Base-by-base conservation (phyloP, 129 eudicot genomes). In the Pulicaria dysenterica region DNA sequence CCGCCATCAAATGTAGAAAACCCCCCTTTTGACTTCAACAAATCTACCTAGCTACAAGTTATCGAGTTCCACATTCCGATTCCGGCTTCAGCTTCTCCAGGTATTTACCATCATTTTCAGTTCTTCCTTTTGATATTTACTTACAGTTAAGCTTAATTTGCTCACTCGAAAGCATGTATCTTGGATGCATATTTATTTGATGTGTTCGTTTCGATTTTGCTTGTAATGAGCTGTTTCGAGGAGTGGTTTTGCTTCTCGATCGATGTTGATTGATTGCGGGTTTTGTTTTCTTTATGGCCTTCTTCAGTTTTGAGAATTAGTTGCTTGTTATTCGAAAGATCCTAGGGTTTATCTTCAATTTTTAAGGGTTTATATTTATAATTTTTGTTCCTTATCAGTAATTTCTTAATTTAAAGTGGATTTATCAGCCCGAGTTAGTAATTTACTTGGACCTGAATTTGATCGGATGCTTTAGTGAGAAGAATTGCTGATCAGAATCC, bases 281-380 rank as follows among this genome's bases (percentile, higher is more conserved):
- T 57, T 58, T 17, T 40, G 16, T 40, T 70, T 54, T 41, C 15
- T 24, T 13, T 15, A 8, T 24, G 19, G 12, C 13, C 44, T 47
- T 11, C 31, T 9, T 8, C 36, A 8, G 10, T 39, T 53, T 10
- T 16, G 51, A 6, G 4, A 64, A 37, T 44, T 44, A 46, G 58
- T 31, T 67, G 24, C 57, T 47, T 24, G 24, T 47, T 67, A 34
- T 36, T 67, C 24, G 1, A 24, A 24, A 24, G 31, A 24, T 24
- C 31, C 56, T 67, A 67, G 72, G 71, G 72, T 47, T 66, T 66
- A 17, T 45, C 66, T 24, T 24, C 45, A 60, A 60, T 36, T 9
- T 11, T 60, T 44, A 45, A 45, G 66, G 66, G 47, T 5, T 38
- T n/a, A 39, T 8, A n/a, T n/a, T n/a, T n/a, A n/a, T n/a, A n/a